phyloP scores from a whole-genome alignment of 176 grass and related monocot genomes.

The Triticum dicoccoides region DNA sequence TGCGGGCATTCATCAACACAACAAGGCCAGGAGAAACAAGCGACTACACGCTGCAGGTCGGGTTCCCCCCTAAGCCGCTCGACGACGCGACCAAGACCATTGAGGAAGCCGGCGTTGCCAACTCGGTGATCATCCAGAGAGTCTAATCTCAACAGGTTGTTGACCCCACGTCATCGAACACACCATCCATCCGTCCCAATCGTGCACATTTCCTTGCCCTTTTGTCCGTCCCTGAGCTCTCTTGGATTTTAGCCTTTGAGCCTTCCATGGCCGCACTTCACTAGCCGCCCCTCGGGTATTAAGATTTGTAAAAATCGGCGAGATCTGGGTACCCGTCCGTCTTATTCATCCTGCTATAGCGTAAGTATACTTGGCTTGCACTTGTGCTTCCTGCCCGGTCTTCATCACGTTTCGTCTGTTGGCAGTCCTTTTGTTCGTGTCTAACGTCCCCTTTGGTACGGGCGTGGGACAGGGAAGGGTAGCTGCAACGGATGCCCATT shows the following conservation, averaged over 20 bases:
- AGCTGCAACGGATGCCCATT: conserved; percentile 15
- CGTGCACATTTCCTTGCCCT: background rate
- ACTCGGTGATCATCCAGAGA: conserved; percentile 87
- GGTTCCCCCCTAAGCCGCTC: conserved; percentile 76
- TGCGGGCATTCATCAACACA: conserved; percentile 68
- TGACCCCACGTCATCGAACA: background rate
- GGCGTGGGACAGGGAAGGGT: conserved; percentile 10
- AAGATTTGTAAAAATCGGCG: conserved; percentile 30
- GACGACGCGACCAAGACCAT: conserved; percentile 74
- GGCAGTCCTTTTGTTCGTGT: conserved; percentile 31
- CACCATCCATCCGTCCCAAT: conserved; percentile 12
- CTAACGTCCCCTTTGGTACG: conserved; percentile 21
- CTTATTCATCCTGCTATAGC: conserved; percentile 29
- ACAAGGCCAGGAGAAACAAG: conserved; percentile 54
- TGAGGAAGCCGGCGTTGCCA: conserved; percentile 73
- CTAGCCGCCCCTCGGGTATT: conserved; percentile 7
- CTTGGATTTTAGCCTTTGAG: conserved; percentile 4
- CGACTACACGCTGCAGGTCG: conserved; percentile 66
- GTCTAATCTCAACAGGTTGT: conserved; percentile 39
- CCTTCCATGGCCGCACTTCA: background rate
- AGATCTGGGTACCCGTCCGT: background rate
- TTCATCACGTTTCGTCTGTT: background rate
- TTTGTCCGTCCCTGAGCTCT: background rate
- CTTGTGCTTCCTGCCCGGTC: conserved; percentile 8
- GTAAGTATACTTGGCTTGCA: conserved; percentile 38